Percentiles rank a stretch among this genome's conserved stretches.
Evolutionary conservation across 768 basidiomycete genomes (phyloP).

Genomic region (Leccinum disarticulatum): DNA sequence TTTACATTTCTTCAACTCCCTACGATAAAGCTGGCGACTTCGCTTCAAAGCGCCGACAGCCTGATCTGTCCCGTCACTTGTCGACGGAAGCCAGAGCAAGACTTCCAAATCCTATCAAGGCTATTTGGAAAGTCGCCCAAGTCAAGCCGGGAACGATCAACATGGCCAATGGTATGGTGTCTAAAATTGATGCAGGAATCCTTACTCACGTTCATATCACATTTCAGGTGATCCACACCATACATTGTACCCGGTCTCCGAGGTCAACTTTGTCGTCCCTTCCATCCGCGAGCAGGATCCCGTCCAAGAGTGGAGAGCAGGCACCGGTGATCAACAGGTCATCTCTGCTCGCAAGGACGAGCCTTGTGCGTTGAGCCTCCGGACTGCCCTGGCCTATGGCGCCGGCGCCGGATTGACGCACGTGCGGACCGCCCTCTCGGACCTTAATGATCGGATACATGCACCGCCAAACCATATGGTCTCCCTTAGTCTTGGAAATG

Average conservation of each 20-base stretch:
- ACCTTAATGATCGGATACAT: slow-evolving; percentile 38
- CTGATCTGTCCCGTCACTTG: slow-evolving; percentile 34
- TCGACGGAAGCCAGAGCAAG: slow-evolving; percentile 35
- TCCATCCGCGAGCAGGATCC: slow-evolving; percentile 30
- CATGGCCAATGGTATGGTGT: slow-evolving; percentile 35
- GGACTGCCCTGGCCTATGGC: slow-evolving; percentile 40
- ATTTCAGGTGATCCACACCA: slow-evolving; percentile 35
- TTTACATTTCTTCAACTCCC: slow-evolving; percentile 22
- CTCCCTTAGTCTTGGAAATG: slow-evolving; percentile 40
- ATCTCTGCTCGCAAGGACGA: slow-evolving; percentile 32
- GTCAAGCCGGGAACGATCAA: slow-evolving; percentile 37
- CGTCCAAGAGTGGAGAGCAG: slow-evolving; percentile 31
- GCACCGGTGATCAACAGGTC: slow-evolving; percentile 28
- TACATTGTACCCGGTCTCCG: slow-evolving; percentile 32
- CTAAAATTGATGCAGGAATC: neutral
- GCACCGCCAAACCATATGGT: slow-evolving; percentile 33
- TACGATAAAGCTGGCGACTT: slow-evolving; percentile 12
- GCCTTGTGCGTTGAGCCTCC: slow-evolving; percentile 30
- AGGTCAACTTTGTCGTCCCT: slow-evolving; percentile 37
- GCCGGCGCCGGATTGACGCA: slow-evolving; percentile 35
- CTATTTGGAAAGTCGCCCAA: slow-evolving; percentile 38
- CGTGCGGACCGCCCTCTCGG: slow-evolving; percentile 34
- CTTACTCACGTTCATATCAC: slow-evolving; percentile 2
- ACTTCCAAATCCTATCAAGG: slow-evolving; percentile 37
- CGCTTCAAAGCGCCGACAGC: slow-evolving; percentile 26